Evolutionary conservation across 805 yeast species (phyloP), one percentile per base, ranked within the genome.

Genomic region (Candida glaebosa): DNA sequence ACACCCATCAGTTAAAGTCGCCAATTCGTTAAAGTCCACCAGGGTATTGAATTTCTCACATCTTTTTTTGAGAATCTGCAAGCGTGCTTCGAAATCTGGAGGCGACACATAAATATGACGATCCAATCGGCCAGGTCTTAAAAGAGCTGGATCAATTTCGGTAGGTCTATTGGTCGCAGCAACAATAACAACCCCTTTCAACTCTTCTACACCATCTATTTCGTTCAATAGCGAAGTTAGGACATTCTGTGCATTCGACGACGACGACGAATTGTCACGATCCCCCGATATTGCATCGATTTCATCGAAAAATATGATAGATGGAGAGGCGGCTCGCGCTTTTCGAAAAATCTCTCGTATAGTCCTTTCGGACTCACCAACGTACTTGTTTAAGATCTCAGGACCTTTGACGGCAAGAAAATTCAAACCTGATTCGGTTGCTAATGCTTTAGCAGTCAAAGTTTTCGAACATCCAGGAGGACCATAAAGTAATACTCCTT

Each of bases 381-480:
- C 97, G 54, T 86, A 91, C 61, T 93, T 91, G 64, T 88, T 91
- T 57, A 91, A 84, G 25, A 91, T 79, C 61, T 91, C 99, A 0
- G 99, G 99, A 1, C 99, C 99, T 60, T 93, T 93, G 5, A 91
- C 96, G 0, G 98, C 96, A 39, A 91, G 61, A 60, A 91, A 91
- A 54, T 91, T 91, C 38, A 91, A 75, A 0, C 97, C 97, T 1
- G 96, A 84, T 63, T 91, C 99, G 0, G 96, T 86, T 0, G 98
- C 98, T 22, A 91, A 66, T 0, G 97, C 97, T 56, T 91, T 91
- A 2, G 97, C 98, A 0, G 96, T 87, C 46, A 91, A 64, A 0
- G 99, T 91, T 55, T 91, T 91, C 8, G 97, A 90, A 67, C 98
- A 91, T 12, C 99, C 99, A 0, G 99, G 98, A 1, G 99, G 99